A percentile compares a stretch with the other conserved stretches of the same genome.
Evolutionary conservation across 2,329 filamentous ascomycete species (phyloP).

Genomic region (Nemania sp.): DNA sequence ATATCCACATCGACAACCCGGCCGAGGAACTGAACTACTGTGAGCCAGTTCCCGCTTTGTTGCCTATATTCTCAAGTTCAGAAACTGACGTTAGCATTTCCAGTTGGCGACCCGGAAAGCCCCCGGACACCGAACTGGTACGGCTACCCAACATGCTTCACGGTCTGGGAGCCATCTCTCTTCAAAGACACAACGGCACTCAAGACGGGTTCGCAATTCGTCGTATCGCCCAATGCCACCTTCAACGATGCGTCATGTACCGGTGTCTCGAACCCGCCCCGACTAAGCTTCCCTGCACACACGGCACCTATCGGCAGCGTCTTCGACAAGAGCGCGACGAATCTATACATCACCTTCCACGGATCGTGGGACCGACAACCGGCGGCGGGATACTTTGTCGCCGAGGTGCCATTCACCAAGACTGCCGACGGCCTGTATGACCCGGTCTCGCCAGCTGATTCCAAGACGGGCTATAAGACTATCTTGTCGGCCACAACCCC

Average conservation of each 20-base stretch:
- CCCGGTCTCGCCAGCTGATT: conserved; percentile 51
- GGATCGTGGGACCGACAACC: conserved; percentile 64
- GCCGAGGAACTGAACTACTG: conserved; percentile 74
- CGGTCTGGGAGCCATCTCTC: conserved; percentile 57
- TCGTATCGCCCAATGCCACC: conserved; percentile 49
- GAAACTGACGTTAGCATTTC: conserved; percentile 8
- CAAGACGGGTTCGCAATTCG: conserved; percentile 53
- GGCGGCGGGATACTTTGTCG: conserved; percentile 54
- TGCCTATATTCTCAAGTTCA: background rate
- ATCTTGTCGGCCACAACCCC: conserved; percentile 62
- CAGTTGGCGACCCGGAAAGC: conserved; percentile 65
- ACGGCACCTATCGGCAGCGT: conserved; percentile 57
- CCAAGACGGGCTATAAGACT: conserved; percentile 58
- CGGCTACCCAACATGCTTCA: conserved; percentile 67
- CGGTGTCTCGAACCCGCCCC: conserved; percentile 51
- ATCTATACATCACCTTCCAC: conserved; percentile 73
- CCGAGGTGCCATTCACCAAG: conserved; percentile 51
- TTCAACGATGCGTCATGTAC: conserved; percentile 49
- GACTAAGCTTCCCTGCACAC: conserved; percentile 67
- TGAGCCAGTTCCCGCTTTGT: conserved; percentile 27
- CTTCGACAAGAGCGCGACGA: conserved; percentile 67
- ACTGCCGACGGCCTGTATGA: conserved; percentile 50
- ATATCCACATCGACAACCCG: conserved; percentile 72
- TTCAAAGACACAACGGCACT: conserved; percentile 51
- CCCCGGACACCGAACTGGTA: conserved; percentile 63